phyloP scores from a whole-genome alignment of 177 flowering plant species.

The Tripterygium wilfordii region DNA sequence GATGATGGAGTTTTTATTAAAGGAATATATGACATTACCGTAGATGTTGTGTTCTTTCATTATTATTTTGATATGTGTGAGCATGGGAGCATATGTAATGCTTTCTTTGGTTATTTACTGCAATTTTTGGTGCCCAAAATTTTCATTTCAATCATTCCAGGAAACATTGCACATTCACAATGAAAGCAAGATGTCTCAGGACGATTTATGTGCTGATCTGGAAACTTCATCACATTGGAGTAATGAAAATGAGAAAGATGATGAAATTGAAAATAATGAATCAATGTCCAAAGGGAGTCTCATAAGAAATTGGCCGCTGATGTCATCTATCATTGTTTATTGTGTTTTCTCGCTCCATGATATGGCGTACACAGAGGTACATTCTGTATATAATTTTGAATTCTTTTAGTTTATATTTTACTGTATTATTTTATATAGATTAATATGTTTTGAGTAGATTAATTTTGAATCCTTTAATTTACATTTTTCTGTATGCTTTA shows the following conservation, averaged over 20 bases:
- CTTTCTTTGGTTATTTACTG: not conserved
- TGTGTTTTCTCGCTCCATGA: slow-evolving; percentile 14
- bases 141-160: not conserved
- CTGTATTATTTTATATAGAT: no score
- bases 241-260: not conserved
- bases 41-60: no score
- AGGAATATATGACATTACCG: no score
- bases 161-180: slow-evolving; percentile 3
- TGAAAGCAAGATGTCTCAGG: not conserved
- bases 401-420: no score
- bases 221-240: not conserved
- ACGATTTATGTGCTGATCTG: not conserved
- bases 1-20: no score
- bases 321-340: slow-evolving; percentile 12
- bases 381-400: not conserved
- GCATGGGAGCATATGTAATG: not conserved
- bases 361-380: slow-evolving; percentile 14
- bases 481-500: no score
- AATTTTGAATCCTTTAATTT: no score
- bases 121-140: not conserved
- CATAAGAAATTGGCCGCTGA: slow-evolving; percentile 10
- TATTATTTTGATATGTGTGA: no score
- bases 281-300: slow-evolving; percentile 1
- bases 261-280: not conserved
- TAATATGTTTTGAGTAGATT: no score